Evolutionary conservation across 371 early-diverging fungal genomes (phyloP).

Genomic region (Circinella umbellata): DNA sequence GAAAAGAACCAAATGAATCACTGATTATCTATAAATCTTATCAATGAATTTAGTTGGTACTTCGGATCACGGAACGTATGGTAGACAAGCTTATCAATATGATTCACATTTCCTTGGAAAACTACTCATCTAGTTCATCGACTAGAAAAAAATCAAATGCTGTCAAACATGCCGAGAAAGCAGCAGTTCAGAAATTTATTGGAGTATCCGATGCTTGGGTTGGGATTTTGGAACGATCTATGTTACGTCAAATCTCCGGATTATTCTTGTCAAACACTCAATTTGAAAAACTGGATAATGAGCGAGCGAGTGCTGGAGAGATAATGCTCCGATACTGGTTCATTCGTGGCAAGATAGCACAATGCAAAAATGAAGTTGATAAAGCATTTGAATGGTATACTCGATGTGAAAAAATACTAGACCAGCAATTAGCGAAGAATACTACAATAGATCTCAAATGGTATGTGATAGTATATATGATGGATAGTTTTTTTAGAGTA

Average conservation of each 20-base stretch:
- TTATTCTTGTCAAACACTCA: neutral
- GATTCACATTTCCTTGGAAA: conserved; percentile 10
- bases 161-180: conserved; percentile 20
- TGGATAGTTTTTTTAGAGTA: too few species aligned
- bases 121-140: neutral
- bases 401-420: conserved; percentile 31
- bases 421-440: conserved; percentile 8
- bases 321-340: conserved; percentile 36
- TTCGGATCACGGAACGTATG: conserved; percentile 37
- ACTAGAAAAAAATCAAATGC: conserved; percentile 5
- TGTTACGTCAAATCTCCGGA: conserved; percentile 8
- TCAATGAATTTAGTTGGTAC: conserved; percentile 8
- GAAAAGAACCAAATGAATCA: too few species aligned
- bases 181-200: conserved; percentile 9
- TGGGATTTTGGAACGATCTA: conserved; percentile 18
- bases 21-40: neutral
- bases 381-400: conserved; percentile 49
- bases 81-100: conserved; percentile 31
- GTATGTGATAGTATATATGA: conserved; percentile 23
- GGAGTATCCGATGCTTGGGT: conserved; percentile 24
- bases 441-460: conserved; percentile 33
- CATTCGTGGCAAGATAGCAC: conserved; percentile 50
- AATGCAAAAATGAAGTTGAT: conserved; percentile 50
- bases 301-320: neutral
- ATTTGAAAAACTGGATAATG: neutral